Conservation (phyloP, 202 grass and related monocot genomes). For the Zoysia matrella region DNA sequence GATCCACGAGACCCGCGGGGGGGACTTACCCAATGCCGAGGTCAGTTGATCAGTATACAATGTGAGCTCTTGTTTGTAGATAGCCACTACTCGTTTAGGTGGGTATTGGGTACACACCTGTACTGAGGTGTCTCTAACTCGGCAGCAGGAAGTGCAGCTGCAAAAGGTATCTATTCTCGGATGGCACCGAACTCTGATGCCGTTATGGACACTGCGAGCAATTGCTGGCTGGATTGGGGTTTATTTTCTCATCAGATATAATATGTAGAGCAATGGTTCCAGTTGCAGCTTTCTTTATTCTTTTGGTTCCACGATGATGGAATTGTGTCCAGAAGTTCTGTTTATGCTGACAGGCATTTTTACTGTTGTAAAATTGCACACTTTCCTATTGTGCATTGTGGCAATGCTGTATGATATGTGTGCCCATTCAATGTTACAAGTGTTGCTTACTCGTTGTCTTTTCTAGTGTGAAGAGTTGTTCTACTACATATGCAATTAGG, state of each 20-base stretch:
- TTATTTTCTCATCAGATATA: neutral
- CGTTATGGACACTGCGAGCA: neutral
- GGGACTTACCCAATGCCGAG: slow-evolving; percentile 37
- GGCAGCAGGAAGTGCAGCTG: neutral
- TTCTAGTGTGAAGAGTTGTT: neutral
- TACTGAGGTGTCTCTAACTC: neutral
- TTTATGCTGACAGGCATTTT: neutral
- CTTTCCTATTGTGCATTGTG: neutral
- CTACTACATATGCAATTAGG: neutral
- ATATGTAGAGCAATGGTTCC: neutral
- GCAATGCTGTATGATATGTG: neutral
- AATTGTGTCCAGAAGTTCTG: neutral
- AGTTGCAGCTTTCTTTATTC: neutral
- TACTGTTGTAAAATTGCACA: neutral
- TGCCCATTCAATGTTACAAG: neutral
- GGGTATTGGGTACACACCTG: neutral
- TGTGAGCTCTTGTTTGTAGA: neutral
- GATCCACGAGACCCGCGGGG: slow-evolving; percentile 55
- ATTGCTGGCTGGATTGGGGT: neutral
- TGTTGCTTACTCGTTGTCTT: neutral
- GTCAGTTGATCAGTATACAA: slow-evolving; percentile 24
- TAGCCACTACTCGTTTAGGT: neutral
- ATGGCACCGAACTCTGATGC: neutral
- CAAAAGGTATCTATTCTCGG: slow-evolving; percentile 17
- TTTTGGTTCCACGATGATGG: neutral